Base-by-base conservation (phyloP, 768 basidiomycete species). In the Agrocybe pediades region DNA sequence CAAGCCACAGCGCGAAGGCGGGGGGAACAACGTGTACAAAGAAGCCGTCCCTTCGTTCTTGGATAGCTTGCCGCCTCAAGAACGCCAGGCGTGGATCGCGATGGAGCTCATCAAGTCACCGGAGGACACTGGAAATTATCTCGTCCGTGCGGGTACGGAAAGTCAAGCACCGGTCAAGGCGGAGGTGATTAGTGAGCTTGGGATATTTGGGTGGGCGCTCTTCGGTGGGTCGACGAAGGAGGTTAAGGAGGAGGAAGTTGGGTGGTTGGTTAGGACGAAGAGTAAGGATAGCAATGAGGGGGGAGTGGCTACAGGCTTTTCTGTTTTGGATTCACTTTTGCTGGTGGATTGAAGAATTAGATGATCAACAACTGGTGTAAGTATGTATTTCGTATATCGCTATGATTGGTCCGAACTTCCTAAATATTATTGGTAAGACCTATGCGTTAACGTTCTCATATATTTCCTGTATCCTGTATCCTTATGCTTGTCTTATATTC, bases 1-100 rank as follows among this genome's bases (percentile, higher is more conserved):
- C 44, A 99, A 99, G 68, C 96, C 96, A 0, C 96, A 98, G 68
- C 81, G 95, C n/a, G 96, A 99, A 74, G 96, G 96, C 1, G 96
- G 96, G 0, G 96, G 96, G 7, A 97, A 98, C 63, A 99, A 99
- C 62, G 81, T 98, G 21, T 98, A 98, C 72, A 89, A 90, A 55
- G 74, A 74, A 2, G 84, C 86, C 44, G 96, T 98, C 45, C 91
- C 90, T 0, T 58, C 74, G 0, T 94, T 93, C 70, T 74, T 99
- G 2, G 83, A 86, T 13, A 63, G 63, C 6, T 74, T 98, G 2
- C 80, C 81, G 0, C 68, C 62, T 1, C 64, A 74, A 49, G 90
- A 91, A 63, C 80, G 87, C 7, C 79, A 84, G 57, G 94, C 90
- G 2, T 99, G 96, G 91, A 94, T 98, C 49, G 90, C 95, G 26